Evolutionary conservation across 2,329 filamentous ascomycete genomes (phyloP).

Genomic region (Escovopsis sp.): DNA sequence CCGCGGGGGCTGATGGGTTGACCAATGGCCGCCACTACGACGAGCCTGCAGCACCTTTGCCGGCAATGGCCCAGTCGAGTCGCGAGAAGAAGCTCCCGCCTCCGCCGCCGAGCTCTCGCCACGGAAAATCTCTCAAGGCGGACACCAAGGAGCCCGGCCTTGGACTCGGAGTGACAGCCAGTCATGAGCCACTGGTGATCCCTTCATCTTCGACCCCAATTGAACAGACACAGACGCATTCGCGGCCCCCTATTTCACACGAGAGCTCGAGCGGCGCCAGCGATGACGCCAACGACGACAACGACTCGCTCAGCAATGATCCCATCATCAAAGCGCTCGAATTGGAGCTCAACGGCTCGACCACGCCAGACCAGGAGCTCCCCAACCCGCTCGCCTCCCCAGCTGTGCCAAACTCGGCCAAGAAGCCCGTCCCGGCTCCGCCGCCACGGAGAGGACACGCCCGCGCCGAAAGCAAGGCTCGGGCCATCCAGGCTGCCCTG

Average conservation of each 20-base stretch:
- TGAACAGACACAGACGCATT: not conserved
- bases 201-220: not conserved
- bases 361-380: slow-evolving; percentile 13
- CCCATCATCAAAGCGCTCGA: slow-evolving; percentile 35
- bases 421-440: slow-evolving; percentile 33
- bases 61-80: slow-evolving; percentile 5
- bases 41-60: not conserved
- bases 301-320: slow-evolving; percentile 38
- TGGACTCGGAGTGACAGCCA: slow-evolving; percentile 11
- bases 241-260: slow-evolving; percentile 10
- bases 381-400: slow-evolving; percentile 13
- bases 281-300: no score
- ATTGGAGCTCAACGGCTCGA: slow-evolving; percentile 14
- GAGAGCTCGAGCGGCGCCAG: slow-evolving; percentile 31
- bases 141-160: not conserved
- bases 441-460: slow-evolving; percentile 34
- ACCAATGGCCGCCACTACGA: no score
- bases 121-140: slow-evolving; percentile 56
- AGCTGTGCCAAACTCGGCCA: slow-evolving; percentile 18
- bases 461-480: slow-evolving; percentile 29
- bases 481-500: slow-evolving; percentile 4
- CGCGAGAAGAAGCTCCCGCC: slow-evolving; percentile 50
- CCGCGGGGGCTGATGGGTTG: no score
- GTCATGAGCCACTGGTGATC: not conserved
- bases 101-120: slow-evolving; percentile 57